Conservation (phyloP, 352 stramenopile species). For the Elongisporangium senticosum region DNA sequence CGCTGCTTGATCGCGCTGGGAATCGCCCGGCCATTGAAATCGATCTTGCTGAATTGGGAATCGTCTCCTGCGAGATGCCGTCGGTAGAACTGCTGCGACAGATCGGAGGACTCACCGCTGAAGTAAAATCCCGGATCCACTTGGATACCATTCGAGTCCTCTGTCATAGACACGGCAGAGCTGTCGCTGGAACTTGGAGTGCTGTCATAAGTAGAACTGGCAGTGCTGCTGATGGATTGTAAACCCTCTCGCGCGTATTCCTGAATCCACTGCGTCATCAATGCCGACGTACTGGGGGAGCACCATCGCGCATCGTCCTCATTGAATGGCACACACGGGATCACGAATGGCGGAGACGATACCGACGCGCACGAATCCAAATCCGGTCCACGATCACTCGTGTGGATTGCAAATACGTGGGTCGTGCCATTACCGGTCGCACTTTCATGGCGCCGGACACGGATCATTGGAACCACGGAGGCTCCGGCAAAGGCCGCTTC, state of each 20-base stretch:
- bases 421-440: neutral
- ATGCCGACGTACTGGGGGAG: neutral
- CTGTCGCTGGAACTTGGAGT: neutral
- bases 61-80: constrained; percentile 12
- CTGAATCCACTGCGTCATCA: constrained; percentile 10
- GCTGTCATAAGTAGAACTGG: neutral
- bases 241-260: neutral
- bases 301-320: constrained; percentile 7
- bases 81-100: constrained; percentile 29
- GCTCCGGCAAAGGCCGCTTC: neutral
- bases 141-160: constrained; percentile 12
- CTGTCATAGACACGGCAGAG: neutral
- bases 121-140: constrained; percentile 12
- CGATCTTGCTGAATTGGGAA: neutral
- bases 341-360: neutral
- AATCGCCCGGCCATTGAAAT: constrained; percentile 5
- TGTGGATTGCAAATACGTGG: constrained; percentile 10
- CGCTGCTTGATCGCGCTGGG: constrained; percentile 14
- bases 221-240: neutral
- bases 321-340: constrained; percentile 9
- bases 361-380: neutral
- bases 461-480: neutral
- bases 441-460: constrained; percentile 3
- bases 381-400: neutral
- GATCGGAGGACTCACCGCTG: constrained; percentile 22